Base-by-base conservation (phyloP, 2,329 filamentous ascomycete genomes). In the Colletotrichum salicis region DNA sequence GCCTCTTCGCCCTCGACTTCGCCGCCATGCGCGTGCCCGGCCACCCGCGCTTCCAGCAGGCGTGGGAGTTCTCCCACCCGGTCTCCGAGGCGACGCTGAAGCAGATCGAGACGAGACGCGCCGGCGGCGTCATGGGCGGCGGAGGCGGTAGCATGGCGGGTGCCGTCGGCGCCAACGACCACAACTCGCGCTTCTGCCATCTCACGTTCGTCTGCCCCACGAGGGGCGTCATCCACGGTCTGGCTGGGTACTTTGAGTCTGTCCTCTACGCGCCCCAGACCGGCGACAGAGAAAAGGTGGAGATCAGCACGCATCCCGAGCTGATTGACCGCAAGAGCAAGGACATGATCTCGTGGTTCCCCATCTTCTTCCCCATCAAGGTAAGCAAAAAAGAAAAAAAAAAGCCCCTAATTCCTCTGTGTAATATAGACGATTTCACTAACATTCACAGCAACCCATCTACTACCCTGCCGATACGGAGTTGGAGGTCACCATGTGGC, bases 261-360 rank as follows among this genome's bases (percentile, higher is more conserved):
- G 94, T 97, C n/a, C 87, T 99, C 24, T 99, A 98, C 79, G 87
- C 88, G 76, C 88, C 86, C 13, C 82, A 84, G 72, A 73, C 82
- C 7, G 81, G 77, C 6, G 81, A 82, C 29, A 78, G 78, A 74
- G 77, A 84, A 1, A 91, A 90, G 76, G 90, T 98, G 5, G 96
- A 98, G 84, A 88, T 99, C 71, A 97, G 94, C 78, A 99, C 93
- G 4, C 93, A 97, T 77, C 97, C 96, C 0, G 93, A 97, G 74
- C 94, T 92, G 35, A 98, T 99, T 83, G 94, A 96, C 67, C 85
- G 86, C 69, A 98, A 98, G 89, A 97, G 95, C 86, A 93, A 93
- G 79, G 95, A 97, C 77, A 99, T 99, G 97, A 97, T 98, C 74
- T 97, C 94, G 67, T 99, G 96, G 96, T 99, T 99, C 80, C 96